A percentile compares a stretch with the other conserved stretches of the same genome.
phyloP scores from a whole-genome alignment of 164 flowering plant genomes.

The Macadamia tetraphylla region DNA sequence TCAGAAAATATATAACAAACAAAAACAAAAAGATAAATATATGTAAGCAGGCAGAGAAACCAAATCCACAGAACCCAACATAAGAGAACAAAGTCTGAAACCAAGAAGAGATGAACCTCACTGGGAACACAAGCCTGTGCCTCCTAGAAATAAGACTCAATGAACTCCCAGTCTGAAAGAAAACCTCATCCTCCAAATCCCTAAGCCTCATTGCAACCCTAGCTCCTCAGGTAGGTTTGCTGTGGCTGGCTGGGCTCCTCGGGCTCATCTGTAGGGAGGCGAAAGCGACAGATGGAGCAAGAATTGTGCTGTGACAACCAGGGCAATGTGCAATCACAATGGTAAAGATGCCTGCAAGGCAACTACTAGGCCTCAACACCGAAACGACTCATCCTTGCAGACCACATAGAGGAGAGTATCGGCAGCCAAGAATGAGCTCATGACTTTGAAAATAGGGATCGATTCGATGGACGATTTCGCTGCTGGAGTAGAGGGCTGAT shows the following conservation, averaged over 20 bases:
- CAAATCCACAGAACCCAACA: too few relatives aligned
- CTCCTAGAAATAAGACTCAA: conserved; percentile 42
- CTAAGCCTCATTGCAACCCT: conserved; percentile 24
- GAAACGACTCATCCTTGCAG: conserved; percentile 50
- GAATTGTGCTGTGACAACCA: conserved; percentile 60
- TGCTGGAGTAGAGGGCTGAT: conserved; percentile 22
- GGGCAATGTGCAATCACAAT: conserved; percentile 57
- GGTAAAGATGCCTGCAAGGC: conserved; percentile 66
- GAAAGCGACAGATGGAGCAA: conserved; percentile 57
- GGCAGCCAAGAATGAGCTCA: conserved; percentile 17
- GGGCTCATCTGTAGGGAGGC: conserved; percentile 25
- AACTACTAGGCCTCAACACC: conserved; percentile 49
- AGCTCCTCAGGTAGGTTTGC: background rate
- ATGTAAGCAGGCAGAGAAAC: too few relatives aligned
- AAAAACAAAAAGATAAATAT: too few relatives aligned
- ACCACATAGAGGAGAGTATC: conserved; percentile 42
- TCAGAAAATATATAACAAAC: too few relatives aligned
- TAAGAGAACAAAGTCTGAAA: too few relatives aligned
- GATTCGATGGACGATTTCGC: conserved; percentile 34
- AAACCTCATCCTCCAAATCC: conserved; percentile 35
- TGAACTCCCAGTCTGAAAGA: conserved; percentile 26
- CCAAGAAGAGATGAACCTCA: background rate
- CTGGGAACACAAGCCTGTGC: conserved; percentile 26
- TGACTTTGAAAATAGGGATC: conserved; percentile 38
- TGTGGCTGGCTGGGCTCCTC: background rate